These are phyloP conservation scores for Pueraria montana DNA, from an alignment of 306 rosid species.

Conservation along the genomic window DNA sequence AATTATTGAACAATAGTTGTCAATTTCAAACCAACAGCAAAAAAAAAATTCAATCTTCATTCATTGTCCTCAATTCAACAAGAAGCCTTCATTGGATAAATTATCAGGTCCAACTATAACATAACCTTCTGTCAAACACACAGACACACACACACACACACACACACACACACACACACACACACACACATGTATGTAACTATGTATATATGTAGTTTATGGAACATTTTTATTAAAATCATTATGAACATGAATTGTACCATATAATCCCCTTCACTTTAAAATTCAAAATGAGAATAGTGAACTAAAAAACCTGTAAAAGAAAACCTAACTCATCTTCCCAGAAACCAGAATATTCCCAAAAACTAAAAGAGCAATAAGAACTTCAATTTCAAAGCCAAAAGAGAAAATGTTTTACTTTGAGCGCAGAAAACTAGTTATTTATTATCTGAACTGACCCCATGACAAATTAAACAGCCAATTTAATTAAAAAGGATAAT, in stretches of 20 bases:
- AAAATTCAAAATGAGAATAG: neutral
- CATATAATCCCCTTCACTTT: neutral
- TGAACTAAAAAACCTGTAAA: neutral
- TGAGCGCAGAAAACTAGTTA: neutral
- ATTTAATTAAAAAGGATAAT: neutral
- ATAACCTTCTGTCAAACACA: neutral
- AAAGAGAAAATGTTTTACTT: neutral
- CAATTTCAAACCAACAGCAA: neutral
- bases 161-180: neutral
- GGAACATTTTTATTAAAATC: neutral
- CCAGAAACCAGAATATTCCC: neutral
- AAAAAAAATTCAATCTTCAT: neutral
- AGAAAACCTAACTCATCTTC: neutral
- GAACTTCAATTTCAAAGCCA: neutral
- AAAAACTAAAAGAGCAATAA: neutral
- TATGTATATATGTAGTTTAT: neutral
- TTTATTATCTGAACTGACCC: neutral
- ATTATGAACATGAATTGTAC: neutral
- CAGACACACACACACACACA: neutral
- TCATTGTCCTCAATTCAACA: neutral
- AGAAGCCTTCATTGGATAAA: constrained; percentile 14
- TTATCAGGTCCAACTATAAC: neutral
- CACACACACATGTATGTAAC: too few relatives aligned
- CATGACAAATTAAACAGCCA: too few relatives aligned
- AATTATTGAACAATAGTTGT: neutral